Evolutionary conservation across 2,329 filamentous ascomycete species (phyloP), one percentile per base, ranked within the genome.

Genomic region (Coleophoma crateriformis): DNA sequence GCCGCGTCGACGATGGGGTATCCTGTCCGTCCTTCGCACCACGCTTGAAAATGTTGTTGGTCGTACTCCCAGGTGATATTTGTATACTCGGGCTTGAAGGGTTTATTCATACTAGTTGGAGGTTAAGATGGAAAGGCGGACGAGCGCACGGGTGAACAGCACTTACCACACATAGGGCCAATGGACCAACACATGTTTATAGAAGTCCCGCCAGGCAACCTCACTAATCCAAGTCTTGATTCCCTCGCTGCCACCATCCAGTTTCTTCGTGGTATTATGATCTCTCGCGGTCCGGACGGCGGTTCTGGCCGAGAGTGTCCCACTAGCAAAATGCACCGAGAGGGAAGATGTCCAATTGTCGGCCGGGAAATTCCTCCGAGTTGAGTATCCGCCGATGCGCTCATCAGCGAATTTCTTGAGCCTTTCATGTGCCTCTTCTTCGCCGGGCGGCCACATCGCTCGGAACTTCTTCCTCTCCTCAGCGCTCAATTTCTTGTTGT

Each of bases 171-270:
- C 74, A 59, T 90, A 91, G 0, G 91, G 91, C 88, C 89, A 95
- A 52, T 91, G 73, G 0, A 84, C 87, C 5, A 96, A 70, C 3
- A 96, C 87, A 64, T 94, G 88, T 61, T 85, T 89, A 70, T 95
- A 95, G 61, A 95, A 95, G 61, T 95, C 89, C 13, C 89, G 75
- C 89, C 89, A 94, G 0, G 88, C 89, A 3, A 95, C 76, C 66
- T 95, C 89, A 47, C 84, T 84, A 55, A 94, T 89, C 88, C 88
- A 95, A 0, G 75, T 74, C 46, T 78, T 73, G 50, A 88, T 84
- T 0, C 87, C 88, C 14, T 79, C 68, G 17, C 78, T 76, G 0
- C 86, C 85, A 1, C 72, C 79, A 52, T 90, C 80, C 2, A 95
- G 74, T 50, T 81, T 79, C 63, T 78, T 81, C 1, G 77, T 78